Conservation (phyloP, 108 stramenopile species). For the Pseudonitzschia multiseries region DNA sequence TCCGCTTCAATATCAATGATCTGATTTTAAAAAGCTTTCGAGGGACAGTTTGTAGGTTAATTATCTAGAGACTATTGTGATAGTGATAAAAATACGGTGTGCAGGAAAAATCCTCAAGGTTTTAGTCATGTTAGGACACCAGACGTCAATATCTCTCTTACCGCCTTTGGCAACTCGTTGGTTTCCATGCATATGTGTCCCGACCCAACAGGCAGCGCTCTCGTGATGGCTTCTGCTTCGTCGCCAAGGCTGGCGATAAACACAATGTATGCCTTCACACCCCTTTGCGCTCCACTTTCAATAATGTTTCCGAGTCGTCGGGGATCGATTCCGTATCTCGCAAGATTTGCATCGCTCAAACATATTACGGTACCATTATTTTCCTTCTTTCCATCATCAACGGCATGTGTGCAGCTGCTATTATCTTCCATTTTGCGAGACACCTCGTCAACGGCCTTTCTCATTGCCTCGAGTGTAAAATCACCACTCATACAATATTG, state of each 20-base stretch:
- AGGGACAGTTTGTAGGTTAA: too few relatives aligned
- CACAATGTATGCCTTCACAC: conserved; percentile 58
- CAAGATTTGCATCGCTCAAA: conserved; percentile 85
- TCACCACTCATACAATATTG: conserved; percentile 87
- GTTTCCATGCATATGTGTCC: conserved; percentile 65
- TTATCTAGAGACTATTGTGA: too few relatives aligned
- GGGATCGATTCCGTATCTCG: conserved; percentile 78
- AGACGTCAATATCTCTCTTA: conserved; percentile 55
- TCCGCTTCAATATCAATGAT: too few relatives aligned
- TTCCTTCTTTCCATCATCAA: conserved; percentile 16
- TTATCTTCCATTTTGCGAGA: not conserved
- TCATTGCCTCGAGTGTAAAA: conserved; percentile 82
- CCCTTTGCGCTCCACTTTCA: conserved; percentile 30
- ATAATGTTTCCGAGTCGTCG: conserved; percentile 46
- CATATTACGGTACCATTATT: conserved; percentile 64
- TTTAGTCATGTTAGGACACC: conserved; percentile 1
- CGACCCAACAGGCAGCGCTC: conserved; percentile 52
- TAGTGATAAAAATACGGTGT: too few relatives aligned
- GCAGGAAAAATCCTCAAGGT: too few relatives aligned
- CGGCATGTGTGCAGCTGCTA: conserved; percentile 17
- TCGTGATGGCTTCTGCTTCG: conserved; percentile 53
- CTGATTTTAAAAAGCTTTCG: too few relatives aligned
- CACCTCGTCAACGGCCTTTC: conserved; percentile 50
- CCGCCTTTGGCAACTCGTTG: conserved; percentile 55
- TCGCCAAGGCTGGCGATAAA: conserved; percentile 74